Evolutionary conservation across 2,329 filamentous ascomycete species (phyloP), one percentile per base, ranked within the genome.

Genomic region (Aureobasidium melanogenum): DNA sequence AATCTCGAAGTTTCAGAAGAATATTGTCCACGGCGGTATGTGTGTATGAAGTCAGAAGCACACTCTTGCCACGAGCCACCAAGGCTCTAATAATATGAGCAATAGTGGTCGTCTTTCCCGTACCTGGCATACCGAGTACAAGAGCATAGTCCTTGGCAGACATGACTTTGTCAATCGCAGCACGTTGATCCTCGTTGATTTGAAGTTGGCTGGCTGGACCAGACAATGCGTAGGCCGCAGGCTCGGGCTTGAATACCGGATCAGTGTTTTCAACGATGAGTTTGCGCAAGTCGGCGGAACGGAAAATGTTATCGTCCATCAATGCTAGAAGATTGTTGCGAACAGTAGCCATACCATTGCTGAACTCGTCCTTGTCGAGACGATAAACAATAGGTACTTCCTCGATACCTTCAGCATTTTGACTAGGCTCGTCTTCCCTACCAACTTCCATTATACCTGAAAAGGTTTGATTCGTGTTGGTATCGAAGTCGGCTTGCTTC

Each of bases 1-100:
- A 65, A 24, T 88, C 78, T 57, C 88, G 88, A 60, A 99, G 86
- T 75, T 99, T 99, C 63, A 99, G 79, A 7, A 99, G 77, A 67
- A 99, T 99, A 66, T 99, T 99, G 82, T 99, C 94, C 3, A 99
- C 94, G 3, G 94, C 94, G 0, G 92, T 96, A 71, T 99, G 94
- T 0, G 94, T 99, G 72, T 97, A 97, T 0, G 92, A 97, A 0
- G 94, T 95, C 43, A 99, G 78, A 7, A 99, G 79, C 15, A 99
- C 91, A 61, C 89, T 96, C 76, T 97, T 97, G 12, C 91, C 88
- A 72, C 96, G 89, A 0, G 88, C 85, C 5, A 94, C 88, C 32
- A 99, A 80, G 0, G 93, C 90, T 47, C 90, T 87, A 68, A 99
- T 97, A 67, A 99, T 97, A 71, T 97, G 92, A 5, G 93, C 91